Conservation (phyloP, 345 rosid species). For the Rhizophora mangle region DNA sequence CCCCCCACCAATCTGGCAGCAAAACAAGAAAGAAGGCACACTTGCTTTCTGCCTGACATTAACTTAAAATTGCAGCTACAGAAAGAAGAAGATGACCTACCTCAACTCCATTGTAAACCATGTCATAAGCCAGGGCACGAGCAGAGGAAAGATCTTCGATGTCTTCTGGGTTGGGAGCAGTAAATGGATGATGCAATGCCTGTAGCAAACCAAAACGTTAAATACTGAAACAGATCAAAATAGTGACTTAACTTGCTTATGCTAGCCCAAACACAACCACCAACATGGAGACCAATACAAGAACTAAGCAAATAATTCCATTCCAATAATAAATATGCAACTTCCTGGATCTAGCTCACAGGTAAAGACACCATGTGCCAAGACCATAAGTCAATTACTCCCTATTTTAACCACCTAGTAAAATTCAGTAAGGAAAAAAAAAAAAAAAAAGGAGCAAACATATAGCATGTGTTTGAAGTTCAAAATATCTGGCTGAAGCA, state of each 20-base stretch:
- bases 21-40: slow-evolving; percentile 4
- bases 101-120: slow-evolving; percentile 99
- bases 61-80: slow-evolving; percentile 5
- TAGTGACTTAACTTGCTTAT: background rate
- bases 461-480: background rate
- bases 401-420: background rate
- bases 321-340: background rate
- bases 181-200: slow-evolving; percentile 98
- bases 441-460: background rate
- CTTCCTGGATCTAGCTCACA: background rate
- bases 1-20: slow-evolving; percentile 91
- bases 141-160: slow-evolving; percentile 81
- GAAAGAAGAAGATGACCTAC: slow-evolving; percentile 32
- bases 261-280: background rate
- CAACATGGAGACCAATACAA: background rate
- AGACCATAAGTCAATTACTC: background rate
- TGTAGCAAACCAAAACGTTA: slow-evolving; percentile 28
- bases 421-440: background rate
- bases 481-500: background rate
- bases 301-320: background rate
- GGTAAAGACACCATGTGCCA: background rate
- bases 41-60: background rate
- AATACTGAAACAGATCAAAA: background rate
- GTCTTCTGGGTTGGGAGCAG: slow-evolving; percentile 94
- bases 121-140: slow-evolving; percentile 92